Evolutionary conservation across 1,139 yeast species (phyloP).

Genomic region (Hanseniaspora uvarum): DNA sequence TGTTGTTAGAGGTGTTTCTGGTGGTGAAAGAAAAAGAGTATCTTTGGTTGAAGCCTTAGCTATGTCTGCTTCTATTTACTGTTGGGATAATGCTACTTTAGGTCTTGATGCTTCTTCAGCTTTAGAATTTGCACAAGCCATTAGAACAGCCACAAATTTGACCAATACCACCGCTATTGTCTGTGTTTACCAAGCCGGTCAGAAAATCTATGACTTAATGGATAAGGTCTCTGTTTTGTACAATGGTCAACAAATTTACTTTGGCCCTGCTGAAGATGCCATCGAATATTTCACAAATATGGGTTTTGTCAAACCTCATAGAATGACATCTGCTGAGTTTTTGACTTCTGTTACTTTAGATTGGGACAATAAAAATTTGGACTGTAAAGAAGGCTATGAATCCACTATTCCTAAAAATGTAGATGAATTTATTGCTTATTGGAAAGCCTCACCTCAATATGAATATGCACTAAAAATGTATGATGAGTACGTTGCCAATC

Average conservation of each 20-base stretch:
- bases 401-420: constrained; percentile 47
- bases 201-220: constrained; percentile 50
- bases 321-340: constrained; percentile 59
- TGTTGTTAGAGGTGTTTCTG: constrained; percentile 53
- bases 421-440: constrained; percentile 45
- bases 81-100: constrained; percentile 75
- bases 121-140: constrained; percentile 51
- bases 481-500: constrained; percentile 35
- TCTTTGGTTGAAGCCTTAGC: constrained; percentile 56
- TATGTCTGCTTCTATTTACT: constrained; percentile 46
- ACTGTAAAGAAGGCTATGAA: constrained; percentile 46
- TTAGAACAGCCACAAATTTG: constrained; percentile 50
- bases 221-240: constrained; percentile 57
- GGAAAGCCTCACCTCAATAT: constrained; percentile 47
- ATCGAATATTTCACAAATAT: constrained; percentile 46
- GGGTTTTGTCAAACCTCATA: constrained; percentile 52
- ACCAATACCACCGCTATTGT: constrained; percentile 49
- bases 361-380: constrained; percentile 30
- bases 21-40: constrained; percentile 57
- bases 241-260: constrained; percentile 49
- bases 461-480: constrained; percentile 35
- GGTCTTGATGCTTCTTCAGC: constrained; percentile 70
- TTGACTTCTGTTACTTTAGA: constrained; percentile 52
- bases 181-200: constrained; percentile 60
- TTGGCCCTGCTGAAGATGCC: constrained; percentile 47